Conservation (phyloP, 108 stramenopile genomes). For the Aurantiochytrium sp. region DNA sequence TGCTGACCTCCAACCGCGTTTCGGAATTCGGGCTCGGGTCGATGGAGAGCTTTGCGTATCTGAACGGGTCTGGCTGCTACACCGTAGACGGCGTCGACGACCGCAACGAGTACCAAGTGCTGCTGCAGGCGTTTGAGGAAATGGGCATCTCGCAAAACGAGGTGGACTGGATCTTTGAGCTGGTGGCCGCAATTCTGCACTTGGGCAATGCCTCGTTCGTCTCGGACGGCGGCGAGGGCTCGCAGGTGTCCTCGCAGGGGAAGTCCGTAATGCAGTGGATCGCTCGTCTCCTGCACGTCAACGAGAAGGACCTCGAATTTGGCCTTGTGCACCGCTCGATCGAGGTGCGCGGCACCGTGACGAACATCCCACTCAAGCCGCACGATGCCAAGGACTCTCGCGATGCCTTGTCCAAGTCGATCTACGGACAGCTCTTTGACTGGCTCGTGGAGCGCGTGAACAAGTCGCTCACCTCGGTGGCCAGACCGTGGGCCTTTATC, state of each 20-base stretch:
- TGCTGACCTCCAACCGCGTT: neutral
- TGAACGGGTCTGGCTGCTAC: conserved; percentile 32
- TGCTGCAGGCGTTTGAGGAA: neutral
- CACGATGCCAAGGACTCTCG: conserved; percentile 19
- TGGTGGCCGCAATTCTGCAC: conserved; percentile 44
- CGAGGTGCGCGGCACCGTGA: conserved; percentile 20
- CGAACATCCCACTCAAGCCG: conserved; percentile 10
- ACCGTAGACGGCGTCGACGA: conserved; percentile 40
- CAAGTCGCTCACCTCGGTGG: neutral
- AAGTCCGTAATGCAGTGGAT: conserved; percentile 42
- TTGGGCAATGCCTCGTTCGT: conserved; percentile 46
- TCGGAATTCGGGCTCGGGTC: conserved; percentile 19
- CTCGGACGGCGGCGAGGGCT: conserved; percentile 21
- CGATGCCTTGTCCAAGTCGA: conserved; percentile 35
- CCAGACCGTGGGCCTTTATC: conserved; percentile 21
- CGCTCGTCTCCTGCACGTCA: neutral
- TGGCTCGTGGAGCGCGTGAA: conserved; percentile 34
- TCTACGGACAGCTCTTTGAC: conserved; percentile 31
- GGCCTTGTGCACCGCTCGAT: neutral
- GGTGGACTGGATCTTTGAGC: conserved; percentile 21
- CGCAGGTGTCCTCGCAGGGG: neutral
- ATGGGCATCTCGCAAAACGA: neutral
- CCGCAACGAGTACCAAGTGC: conserved; percentile 5
- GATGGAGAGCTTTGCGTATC: conserved; percentile 24
- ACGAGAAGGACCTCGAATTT: neutral